A percentile compares a stretch with the other conserved stretches of the same genome.
Evolutionary conservation across 331 rosid genomes (phyloP).

Genomic region (Cydonia oblonga): DNA sequence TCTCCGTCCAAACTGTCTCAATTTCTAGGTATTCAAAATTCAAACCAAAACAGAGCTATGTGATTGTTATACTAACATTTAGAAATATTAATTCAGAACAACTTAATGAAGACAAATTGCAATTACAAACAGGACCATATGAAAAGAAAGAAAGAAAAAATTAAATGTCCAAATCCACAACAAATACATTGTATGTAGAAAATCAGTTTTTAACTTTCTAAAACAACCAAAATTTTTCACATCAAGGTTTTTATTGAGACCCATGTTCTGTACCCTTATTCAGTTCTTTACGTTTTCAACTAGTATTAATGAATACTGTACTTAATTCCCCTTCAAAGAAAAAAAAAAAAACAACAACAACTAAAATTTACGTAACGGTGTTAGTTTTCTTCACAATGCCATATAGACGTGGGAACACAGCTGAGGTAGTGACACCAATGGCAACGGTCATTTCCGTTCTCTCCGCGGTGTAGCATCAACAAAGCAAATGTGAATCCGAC

Average conservation of each 20-base stretch:
- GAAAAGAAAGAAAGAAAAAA: not conserved
- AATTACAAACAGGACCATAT: not conserved
- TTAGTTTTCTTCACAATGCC: constrained; percentile 47
- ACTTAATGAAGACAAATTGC: not conserved
- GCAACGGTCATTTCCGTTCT: constrained; percentile 59
- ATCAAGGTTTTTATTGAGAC: no score
- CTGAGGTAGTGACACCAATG: constrained; percentile 74
- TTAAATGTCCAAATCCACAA: not conserved
- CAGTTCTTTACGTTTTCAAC: no score
- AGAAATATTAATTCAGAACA: not conserved
- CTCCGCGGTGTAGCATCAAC: constrained; percentile 57
- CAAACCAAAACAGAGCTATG: no score
- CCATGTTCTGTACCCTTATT: no score
- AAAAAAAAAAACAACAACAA: no score
- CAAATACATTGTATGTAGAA: not conserved
- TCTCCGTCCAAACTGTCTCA: no score
- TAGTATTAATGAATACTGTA: no score
- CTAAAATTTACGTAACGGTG: not conserved
- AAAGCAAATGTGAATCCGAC: constrained; percentile 52
- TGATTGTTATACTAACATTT: no score
- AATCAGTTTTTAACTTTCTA: not conserved
- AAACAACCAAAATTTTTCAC: not conserved
- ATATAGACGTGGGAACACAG: constrained; percentile 70
- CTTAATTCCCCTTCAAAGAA: no score
- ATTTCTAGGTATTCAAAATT: no score